Conservation (phyloP, 2,329 filamentous ascomycete genomes). For the Sodiomyces alkalinus region DNA sequence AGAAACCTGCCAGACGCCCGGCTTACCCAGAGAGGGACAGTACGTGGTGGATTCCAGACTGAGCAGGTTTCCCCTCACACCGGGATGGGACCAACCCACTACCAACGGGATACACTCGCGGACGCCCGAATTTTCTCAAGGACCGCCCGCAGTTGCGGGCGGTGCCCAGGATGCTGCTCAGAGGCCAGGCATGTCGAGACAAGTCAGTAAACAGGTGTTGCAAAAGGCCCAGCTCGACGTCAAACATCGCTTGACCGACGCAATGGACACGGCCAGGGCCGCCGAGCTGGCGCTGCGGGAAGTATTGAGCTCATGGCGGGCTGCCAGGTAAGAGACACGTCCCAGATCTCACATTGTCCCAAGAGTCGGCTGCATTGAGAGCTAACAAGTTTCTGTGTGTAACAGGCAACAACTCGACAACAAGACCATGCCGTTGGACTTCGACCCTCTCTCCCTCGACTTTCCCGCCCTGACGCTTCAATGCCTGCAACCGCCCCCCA, state of each 20-base stretch:
- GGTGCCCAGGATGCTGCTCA: constrained; percentile 18
- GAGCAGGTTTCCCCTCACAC: constrained; percentile 39
- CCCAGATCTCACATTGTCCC: constrained; percentile 8
- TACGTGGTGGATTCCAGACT: constrained; percentile 29
- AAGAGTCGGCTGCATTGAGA: background rate
- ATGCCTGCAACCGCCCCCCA: constrained; percentile 66
- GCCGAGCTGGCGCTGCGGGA: constrained; percentile 76
- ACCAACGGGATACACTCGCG: constrained; percentile 54
- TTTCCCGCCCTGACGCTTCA: constrained; percentile 76
- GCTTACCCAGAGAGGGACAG: constrained; percentile 25
- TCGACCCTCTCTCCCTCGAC: constrained; percentile 71
- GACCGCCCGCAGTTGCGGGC: constrained; percentile 11
- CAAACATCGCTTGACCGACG: constrained; percentile 49
- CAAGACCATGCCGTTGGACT: constrained; percentile 50
- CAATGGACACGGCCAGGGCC: constrained; percentile 64
- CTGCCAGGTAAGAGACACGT: constrained; percentile 70
- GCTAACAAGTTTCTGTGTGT: constrained; percentile 5
- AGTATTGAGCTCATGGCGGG: constrained; percentile 64
- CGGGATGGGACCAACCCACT: constrained; percentile 62
- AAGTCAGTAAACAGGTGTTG: constrained; percentile 32
- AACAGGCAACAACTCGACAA: constrained; percentile 38
- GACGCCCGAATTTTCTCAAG: constrained; percentile 13
- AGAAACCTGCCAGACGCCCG: constrained; percentile 13
- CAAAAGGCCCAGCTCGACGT: constrained; percentile 49
- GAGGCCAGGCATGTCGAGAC: constrained; percentile 21